A percentile compares a stretch with the other conserved stretches of the same genome.
Conservation (phyloP, 495 filamentous ascomycete species). For the Terfezia claveryi region DNA sequence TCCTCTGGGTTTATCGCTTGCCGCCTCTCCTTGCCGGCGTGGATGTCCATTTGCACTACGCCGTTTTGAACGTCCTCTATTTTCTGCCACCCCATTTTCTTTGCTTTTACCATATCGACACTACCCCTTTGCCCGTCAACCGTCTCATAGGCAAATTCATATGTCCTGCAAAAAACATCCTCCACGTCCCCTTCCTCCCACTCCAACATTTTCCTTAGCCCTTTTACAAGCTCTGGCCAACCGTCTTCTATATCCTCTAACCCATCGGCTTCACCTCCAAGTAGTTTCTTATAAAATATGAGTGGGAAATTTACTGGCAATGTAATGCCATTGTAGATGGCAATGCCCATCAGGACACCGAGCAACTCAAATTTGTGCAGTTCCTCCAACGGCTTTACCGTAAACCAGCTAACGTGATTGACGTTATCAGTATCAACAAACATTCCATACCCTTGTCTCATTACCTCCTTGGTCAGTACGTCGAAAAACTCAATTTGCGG, state of each 20-base stretch:
- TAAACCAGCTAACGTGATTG: constrained; percentile 69
- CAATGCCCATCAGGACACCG: constrained; percentile 66
- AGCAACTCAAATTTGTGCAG: constrained; percentile 79
- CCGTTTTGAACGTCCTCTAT: constrained; percentile 14
- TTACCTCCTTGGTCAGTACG: constrained; percentile 49
- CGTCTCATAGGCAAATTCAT: constrained; percentile 59
- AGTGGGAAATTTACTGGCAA: constrained; percentile 72
- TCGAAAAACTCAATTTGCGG: constrained; percentile 93
- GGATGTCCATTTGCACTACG: neutral
- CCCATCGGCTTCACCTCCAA: constrained; percentile 29
- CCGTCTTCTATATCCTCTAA: constrained; percentile 61
- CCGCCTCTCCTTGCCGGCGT: neutral
- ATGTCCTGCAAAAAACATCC: constrained; percentile 58
- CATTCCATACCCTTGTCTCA: constrained; percentile 52
- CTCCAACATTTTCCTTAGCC: constrained; percentile 43
- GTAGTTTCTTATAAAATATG: constrained; percentile 60
- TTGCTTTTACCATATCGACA: constrained; percentile 31
- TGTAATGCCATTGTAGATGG: constrained; percentile 85
- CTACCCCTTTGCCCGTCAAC: constrained; percentile 33
- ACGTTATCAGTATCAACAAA: constrained; percentile 48
- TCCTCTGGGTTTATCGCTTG: neutral
- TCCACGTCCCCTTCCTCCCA: constrained; percentile 66
- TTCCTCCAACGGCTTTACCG: constrained; percentile 54
- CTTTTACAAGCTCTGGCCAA: constrained; percentile 59
- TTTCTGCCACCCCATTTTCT: constrained; percentile 6